Percentiles rank a stretch among this genome's conserved stretches.
These are phyloP conservation scores for Monosporascus sp. DNA, from an alignment of 2,329 filamentous ascomycete species.

Conservation along the genomic window DNA sequence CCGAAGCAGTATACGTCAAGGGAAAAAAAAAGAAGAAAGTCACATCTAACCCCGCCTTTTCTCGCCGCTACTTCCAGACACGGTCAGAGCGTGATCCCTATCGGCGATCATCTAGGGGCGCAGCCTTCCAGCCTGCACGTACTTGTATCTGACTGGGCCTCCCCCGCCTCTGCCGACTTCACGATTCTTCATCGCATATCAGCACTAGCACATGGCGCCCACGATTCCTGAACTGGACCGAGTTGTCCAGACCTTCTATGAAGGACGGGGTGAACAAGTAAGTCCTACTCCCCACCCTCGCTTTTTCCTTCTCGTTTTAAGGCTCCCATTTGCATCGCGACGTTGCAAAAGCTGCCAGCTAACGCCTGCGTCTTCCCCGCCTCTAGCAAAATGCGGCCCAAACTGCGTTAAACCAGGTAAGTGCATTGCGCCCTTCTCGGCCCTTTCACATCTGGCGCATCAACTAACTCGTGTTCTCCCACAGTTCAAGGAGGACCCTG, in stretches of 20 bases:
- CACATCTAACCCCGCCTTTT: not conserved
- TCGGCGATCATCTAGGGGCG: slow-evolving; percentile 12
- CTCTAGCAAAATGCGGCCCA: slow-evolving; percentile 92
- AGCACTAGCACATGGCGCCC: slow-evolving; percentile 49
- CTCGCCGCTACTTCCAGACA: slow-evolving; percentile 7
- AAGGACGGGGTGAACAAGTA: slow-evolving; percentile 91
- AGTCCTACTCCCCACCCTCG: slow-evolving; percentile 27
- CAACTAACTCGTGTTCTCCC: slow-evolving; percentile 21
- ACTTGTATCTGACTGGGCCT: slow-evolving; percentile 12
- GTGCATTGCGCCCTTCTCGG: slow-evolving; percentile 22
- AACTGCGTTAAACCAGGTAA: slow-evolving; percentile 85
- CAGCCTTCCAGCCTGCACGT: slow-evolving; percentile 1
- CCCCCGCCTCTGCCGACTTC: slow-evolving; percentile 11
- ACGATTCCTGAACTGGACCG: slow-evolving; percentile 92
- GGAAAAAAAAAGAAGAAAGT: not conserved
- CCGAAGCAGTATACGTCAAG: not conserved
- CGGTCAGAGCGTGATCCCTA: not conserved
- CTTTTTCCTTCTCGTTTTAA: not conserved
- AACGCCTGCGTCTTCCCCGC: slow-evolving; percentile 24
- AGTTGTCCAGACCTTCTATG: slow-evolving; percentile 95
- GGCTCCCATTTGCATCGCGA: not conserved
- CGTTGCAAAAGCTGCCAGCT: slow-evolving; percentile 7
- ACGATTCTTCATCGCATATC: not conserved
- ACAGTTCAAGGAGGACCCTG: slow-evolving; percentile 97
- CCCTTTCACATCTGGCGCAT: slow-evolving; percentile 4